Percentiles rank a stretch among this genome's conserved stretches.
These are phyloP conservation scores for Myrica gale DNA, from an alignment of 306 rosid species.

Conservation along the genomic window DNA sequence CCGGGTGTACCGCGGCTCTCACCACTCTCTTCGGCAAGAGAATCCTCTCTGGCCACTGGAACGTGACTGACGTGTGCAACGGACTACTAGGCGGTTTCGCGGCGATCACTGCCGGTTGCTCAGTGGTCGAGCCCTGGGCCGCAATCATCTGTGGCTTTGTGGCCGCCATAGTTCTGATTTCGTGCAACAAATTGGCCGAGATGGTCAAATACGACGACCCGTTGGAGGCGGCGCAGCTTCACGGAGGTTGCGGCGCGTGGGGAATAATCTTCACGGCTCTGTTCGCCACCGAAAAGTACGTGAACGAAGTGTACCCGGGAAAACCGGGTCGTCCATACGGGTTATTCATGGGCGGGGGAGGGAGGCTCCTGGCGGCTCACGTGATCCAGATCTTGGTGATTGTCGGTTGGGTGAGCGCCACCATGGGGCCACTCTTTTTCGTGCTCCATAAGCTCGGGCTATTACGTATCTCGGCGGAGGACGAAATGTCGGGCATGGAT, in stretches of 20 bases:
- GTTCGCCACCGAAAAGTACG: constrained; percentile 68
- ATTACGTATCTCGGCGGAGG: constrained; percentile 64
- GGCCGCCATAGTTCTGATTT: constrained; percentile 52
- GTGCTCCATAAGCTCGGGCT: constrained; percentile 55
- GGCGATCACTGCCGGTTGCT: constrained; percentile 78
- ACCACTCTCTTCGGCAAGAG: constrained; percentile 84
- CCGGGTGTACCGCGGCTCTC: constrained; percentile 77
- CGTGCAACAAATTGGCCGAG: constrained; percentile 71
- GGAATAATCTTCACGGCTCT: constrained; percentile 79
- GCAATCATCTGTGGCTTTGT: constrained; percentile 81
- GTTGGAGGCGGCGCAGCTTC: constrained; percentile 82
- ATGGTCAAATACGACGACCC: constrained; percentile 63
- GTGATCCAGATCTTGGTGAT: constrained; percentile 73
- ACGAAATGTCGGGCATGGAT: constrained; percentile 94
- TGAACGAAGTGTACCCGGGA: constrained; percentile 51
- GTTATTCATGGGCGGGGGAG: constrained; percentile 81
- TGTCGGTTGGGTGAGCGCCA: constrained; percentile 76
- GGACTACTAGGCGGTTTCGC: constrained; percentile 89
- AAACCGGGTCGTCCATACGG: constrained; percentile 45
- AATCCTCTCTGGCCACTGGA: constrained; percentile 86
- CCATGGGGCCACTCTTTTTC: constrained; percentile 82
- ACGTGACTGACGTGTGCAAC: constrained; percentile 84
- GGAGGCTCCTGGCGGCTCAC: constrained; percentile 63
- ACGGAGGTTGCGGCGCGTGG: constrained; percentile 99
- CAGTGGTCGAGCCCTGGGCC: constrained; percentile 96